Percentiles rank a stretch among this genome's conserved stretches.
Conservation (phyloP, 2,329 filamentous ascomycete genomes). For the Ciborinia camelliae region DNA sequence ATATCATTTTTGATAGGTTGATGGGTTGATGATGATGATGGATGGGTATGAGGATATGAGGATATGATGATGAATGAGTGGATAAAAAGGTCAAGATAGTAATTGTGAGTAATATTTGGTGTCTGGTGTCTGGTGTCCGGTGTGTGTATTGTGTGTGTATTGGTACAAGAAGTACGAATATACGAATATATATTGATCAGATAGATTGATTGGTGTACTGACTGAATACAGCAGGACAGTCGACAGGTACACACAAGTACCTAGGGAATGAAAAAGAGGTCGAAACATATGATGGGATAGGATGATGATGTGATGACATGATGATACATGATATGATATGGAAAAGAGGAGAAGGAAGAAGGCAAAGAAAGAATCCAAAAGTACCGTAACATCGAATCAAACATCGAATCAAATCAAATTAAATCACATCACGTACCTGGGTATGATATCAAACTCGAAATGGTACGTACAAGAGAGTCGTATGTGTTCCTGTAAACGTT, state of each 20-base stretch:
- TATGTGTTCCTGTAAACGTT: background rate
- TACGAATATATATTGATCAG: background rate
- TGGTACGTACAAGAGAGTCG: background rate
- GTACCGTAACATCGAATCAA: no score
- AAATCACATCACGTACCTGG: background rate
- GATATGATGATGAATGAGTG: background rate
- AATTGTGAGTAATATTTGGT: background rate
- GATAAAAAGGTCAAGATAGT: background rate
- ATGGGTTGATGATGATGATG: background rate
- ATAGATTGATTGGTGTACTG: conserved; percentile 1
- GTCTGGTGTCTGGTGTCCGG: no score
- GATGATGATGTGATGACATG: no score
- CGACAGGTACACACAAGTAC: background rate
- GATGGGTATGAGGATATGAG: background rate
- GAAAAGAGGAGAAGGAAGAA: background rate
- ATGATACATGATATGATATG: no score
- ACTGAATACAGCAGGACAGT: conserved; percentile 8
- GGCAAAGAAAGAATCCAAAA: background rate
- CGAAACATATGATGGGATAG: no score
- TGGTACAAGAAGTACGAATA: background rate
- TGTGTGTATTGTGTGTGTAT: no score
- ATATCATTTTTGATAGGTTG: no score
- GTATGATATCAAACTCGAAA: background rate
- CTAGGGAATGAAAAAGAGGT: no score
- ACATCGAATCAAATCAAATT: no score